A percentile compares a stretch with the other conserved stretches of the same genome.
Evolutionary conservation across 352 stramenopile species (phyloP).

Genomic region (Peronospora tabacina): DNA sequence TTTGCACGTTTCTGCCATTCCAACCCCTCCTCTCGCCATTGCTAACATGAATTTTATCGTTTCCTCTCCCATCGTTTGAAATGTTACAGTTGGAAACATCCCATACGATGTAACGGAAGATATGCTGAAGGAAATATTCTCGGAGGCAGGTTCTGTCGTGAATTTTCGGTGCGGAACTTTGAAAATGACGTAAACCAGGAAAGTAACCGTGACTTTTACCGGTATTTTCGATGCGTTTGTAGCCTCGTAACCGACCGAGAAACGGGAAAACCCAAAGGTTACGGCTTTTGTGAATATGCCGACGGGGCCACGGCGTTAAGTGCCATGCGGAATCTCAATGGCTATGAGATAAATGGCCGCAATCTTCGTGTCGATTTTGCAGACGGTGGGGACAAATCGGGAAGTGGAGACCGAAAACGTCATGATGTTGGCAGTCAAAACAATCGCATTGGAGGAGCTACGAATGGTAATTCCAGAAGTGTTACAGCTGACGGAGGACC

Average conservation of each 20-base stretch:
- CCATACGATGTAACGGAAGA: constrained; percentile 86
- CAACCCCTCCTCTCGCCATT: too few species aligned
- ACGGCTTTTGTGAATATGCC: constrained; percentile 82
- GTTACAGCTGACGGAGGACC: constrained; percentile 17
- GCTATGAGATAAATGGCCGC: constrained; percentile 75
- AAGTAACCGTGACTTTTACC: constrained; percentile 1
- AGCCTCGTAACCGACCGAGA: constrained; percentile 81
- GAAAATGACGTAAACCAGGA: not conserved
- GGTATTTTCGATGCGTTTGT: not conserved
- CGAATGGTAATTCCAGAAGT: constrained; percentile 24
- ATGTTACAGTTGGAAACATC: constrained; percentile 72
- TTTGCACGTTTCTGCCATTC: not conserved
- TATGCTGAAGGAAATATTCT: constrained; percentile 84
- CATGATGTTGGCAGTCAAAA: constrained; percentile 20
- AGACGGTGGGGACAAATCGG: constrained; percentile 56
- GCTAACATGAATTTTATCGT: not conserved
- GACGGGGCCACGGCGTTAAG: constrained; percentile 76
- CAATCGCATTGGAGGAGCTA: constrained; percentile 16
- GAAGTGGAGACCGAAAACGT: constrained; percentile 25
- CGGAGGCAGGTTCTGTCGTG: constrained; percentile 67
- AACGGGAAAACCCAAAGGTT: constrained; percentile 78
- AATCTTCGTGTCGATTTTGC: constrained; percentile 83
- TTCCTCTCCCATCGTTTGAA: constrained; percentile 8
- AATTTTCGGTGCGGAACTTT: constrained; percentile 61
- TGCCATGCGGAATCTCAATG: constrained; percentile 83